Conservation (phyloP, 225 moss, liverwort and hornwort genomes). For the Physcomitrium patens region DNA sequence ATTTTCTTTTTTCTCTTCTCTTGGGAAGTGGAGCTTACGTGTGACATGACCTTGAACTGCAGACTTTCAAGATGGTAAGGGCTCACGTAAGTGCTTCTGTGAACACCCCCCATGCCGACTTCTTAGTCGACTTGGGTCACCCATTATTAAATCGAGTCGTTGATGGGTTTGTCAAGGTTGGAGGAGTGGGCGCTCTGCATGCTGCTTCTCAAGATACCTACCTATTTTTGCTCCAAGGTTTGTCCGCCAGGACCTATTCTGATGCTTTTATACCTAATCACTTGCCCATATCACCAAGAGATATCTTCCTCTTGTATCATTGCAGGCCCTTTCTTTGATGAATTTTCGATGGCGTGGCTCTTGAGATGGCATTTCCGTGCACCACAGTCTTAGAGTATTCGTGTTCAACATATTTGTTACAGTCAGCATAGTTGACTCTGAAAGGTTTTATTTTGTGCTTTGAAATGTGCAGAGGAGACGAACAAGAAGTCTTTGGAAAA, state of each 20-base stretch:
- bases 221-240: constrained; percentile 53
- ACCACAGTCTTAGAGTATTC: too few species aligned
- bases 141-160: constrained; percentile 85
- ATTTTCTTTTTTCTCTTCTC: too few species aligned
- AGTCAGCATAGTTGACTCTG: not conserved
- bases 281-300: too few species aligned
- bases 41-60: not conserved
- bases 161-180: constrained; percentile 93
- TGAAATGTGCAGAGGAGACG: constrained; percentile 57
- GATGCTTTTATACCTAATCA: too few species aligned
- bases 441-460: not conserved
- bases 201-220: constrained; percentile 81
- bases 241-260: too few species aligned
- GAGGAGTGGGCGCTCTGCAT: constrained; percentile 88
- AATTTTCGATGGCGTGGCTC: not conserved
- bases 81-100: constrained; percentile 47
- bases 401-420: too few species aligned
- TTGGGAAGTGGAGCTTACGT: not conserved
- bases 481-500: constrained; percentile 81
- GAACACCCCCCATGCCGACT: constrained; percentile 46
- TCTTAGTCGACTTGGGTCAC: constrained; percentile 84
- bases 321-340: too few species aligned
- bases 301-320: not conserved
- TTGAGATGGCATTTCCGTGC: not conserved
- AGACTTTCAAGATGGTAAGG: constrained; percentile 44